Base-by-base conservation (phyloP, 2,329 filamentous ascomycete species). In the Fusarium virguliforme region DNA sequence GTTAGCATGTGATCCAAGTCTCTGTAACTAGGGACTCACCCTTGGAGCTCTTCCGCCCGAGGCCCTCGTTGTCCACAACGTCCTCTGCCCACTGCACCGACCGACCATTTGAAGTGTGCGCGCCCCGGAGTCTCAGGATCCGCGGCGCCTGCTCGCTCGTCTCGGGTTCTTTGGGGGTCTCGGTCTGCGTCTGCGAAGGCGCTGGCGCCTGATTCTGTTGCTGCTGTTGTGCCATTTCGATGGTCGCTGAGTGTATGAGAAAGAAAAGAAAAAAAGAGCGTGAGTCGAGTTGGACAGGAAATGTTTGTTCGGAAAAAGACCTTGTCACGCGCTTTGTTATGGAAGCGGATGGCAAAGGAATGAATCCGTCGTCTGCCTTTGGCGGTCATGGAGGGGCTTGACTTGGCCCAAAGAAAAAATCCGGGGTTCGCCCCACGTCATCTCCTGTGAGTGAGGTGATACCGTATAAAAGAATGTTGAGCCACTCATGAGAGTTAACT, bases 31-130 rank as follows among this genome's bases (percentile, higher is more conserved):
- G 56, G 65, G 18, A 75, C 81, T 35, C 81, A 95, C 94, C 93
- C 89, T 99, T 99, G 18, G 94, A 97, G 71, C 90, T 95, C 84
- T 98, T 99, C 82, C 93, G 93, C 8, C 94, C 94, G 80, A 98
- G 87, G 4, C 94, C 94, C 82, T 99, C 96, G 78, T 99, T 99
- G 82, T 99, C 95, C 3, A 99, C 86, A 7, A 98, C 95, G 77
- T 94, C 92, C 77, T 96, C 93, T 7, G 94, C 94, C 96, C 96
- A 99, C 80, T 93, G 91, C 62, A 99, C 96, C 54, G 89, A 90
- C 58, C 91, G 86, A 18, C 84, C 80, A 28, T 82, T 81, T 0
- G 83, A 75, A 13, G 78, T 75, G 62, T 85, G 83, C 1, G 83
- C 83, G 48, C 88, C 88, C 43, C 86, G 83, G 48, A 90, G 81